These are phyloP conservation scores for Anisogramma anomala DNA, from an alignment of 2,329 filamentous ascomycete species.

Conservation along the genomic window DNA sequence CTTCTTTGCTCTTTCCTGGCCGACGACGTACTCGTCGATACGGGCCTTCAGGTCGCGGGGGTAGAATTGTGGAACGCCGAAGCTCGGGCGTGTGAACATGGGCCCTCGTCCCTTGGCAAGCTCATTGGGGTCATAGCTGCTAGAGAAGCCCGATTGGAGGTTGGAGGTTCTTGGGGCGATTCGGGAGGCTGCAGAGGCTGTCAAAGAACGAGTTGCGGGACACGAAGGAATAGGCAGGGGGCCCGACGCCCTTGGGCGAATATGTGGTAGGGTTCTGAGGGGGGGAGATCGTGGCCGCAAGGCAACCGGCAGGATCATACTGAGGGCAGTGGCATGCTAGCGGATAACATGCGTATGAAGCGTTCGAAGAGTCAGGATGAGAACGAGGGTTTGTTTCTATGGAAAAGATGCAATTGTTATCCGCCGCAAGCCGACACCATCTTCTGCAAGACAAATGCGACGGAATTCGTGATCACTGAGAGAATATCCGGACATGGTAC, in stretches of 20 bases:
- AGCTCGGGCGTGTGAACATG: constrained; percentile 46
- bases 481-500: too few relatives aligned
- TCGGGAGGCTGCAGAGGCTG: constrained; percentile 20
- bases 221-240: neutral
- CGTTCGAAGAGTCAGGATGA: too few relatives aligned
- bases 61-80: constrained; percentile 53
- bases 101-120: constrained; percentile 41
- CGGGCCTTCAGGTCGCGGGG: constrained; percentile 70
- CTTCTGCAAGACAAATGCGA: too few relatives aligned
- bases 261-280: constrained; percentile 10
- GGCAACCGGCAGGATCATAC: constrained; percentile 10
- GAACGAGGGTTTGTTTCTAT: too few relatives aligned
- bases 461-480: too few relatives aligned
- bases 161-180: constrained; percentile 32
- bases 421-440: neutral
- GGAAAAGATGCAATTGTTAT: neutral
- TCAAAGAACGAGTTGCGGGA: constrained; percentile 18
- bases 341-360: neutral
- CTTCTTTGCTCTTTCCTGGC: constrained; percentile 89
- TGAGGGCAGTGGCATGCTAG: constrained; percentile 8
- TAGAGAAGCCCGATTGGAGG: constrained; percentile 47
- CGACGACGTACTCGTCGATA: constrained; percentile 91
- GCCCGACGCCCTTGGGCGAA: constrained; percentile 4
- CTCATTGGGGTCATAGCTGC: constrained; percentile 44
- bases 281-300: constrained; percentile 14